Percentiles rank a stretch among this genome's conserved stretches.
Conservation (phyloP, 169 alveolate genomes). For the Plasmodium vivax region DNA sequence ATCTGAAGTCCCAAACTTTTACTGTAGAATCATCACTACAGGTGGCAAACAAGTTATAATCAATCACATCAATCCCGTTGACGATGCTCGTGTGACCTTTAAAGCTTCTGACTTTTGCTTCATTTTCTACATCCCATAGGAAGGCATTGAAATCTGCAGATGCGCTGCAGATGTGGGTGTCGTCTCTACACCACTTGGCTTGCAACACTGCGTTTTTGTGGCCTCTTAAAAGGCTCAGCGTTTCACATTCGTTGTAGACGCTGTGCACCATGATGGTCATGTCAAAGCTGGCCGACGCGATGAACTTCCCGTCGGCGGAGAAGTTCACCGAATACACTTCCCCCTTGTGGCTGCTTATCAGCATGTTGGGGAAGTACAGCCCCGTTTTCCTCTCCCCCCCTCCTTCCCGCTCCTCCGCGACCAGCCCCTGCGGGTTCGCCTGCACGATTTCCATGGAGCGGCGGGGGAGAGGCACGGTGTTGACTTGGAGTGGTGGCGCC, state of each 20-base stretch:
- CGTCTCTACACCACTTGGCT: constrained; percentile 83
- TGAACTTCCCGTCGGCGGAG: constrained; percentile 87
- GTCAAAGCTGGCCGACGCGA: constrained; percentile 89
- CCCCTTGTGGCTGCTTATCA: constrained; percentile 87
- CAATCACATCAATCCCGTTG: constrained; percentile 49
- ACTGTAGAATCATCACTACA: constrained; percentile 89
- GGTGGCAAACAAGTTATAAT: constrained; percentile 79
- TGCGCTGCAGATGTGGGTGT: constrained; percentile 83
- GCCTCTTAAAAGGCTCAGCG: constrained; percentile 86
- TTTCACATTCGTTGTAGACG: constrained; percentile 89
- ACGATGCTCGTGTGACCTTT: constrained; percentile 63
- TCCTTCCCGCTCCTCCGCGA: not conserved
- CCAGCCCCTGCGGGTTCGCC: not conserved
- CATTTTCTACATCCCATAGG: constrained; percentile 88
- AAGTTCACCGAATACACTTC: constrained; percentile 87
- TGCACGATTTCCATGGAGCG: not conserved
- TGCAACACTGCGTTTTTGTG: constrained; percentile 90
- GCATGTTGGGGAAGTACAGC: constrained; percentile 78
- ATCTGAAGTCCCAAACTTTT: constrained; percentile 88
- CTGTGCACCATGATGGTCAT: constrained; percentile 77
- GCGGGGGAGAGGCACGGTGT: not conserved
- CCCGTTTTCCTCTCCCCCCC: constrained; percentile 61
- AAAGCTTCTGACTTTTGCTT: constrained; percentile 79
- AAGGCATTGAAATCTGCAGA: constrained; percentile 89
- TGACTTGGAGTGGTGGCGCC: not conserved